Base-by-base conservation (phyloP, 2,329 filamentous ascomycete species). In the Ceratocystis cubensis region DNA sequence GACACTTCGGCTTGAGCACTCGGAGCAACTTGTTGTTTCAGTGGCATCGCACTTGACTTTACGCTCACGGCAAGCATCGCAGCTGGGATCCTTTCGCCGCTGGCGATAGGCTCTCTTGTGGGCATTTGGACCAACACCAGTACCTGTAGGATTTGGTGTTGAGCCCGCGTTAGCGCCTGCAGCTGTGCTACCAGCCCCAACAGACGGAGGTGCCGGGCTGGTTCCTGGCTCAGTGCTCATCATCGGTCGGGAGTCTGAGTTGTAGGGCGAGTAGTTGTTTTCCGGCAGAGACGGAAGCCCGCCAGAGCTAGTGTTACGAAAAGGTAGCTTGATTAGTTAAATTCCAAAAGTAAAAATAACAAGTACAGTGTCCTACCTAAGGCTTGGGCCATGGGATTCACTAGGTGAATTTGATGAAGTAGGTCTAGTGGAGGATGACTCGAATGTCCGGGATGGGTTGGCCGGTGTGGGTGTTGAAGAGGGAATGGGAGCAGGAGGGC, bases 41-140 rank as follows among this genome's bases (percentile, higher is more conserved):
- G 94, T 97, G 41, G 94, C 94, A 78, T 99, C 94, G 75, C 94
- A 99, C 82, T 88, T 88, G 73, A 88, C 86, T 76, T 88, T 88
- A 70, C 86, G 79, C 72, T 99, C 94, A 68, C 94, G 84, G 75
- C 94, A 99, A 63, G 94, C 94, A 79, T 99, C 94, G 75, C 94
- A 99, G 73, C 91, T 97, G 1, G 94, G 94, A 72, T 99, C 94
- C 74, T 99, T 99, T 71, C 94, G 84, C 70, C 94, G 82, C 75
- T 99, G 94, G 28, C 94, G 86, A 78, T 97, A 99, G 2, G 94
- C 93, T 73, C 94, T 82, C 76, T 97, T 97, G 75, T 96, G 91
- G 41, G 88, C n/a, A 37, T 57, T 68, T 17, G 62, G n/a, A 20
- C 44, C 48, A 15, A 56, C 25, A 20, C 53, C 48, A 15, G 62